These are phyloP conservation scores for Apiotrichum domesticum DNA, from an alignment of 1,284 basidiomycete genomes.

Conservation along the genomic window DNA sequence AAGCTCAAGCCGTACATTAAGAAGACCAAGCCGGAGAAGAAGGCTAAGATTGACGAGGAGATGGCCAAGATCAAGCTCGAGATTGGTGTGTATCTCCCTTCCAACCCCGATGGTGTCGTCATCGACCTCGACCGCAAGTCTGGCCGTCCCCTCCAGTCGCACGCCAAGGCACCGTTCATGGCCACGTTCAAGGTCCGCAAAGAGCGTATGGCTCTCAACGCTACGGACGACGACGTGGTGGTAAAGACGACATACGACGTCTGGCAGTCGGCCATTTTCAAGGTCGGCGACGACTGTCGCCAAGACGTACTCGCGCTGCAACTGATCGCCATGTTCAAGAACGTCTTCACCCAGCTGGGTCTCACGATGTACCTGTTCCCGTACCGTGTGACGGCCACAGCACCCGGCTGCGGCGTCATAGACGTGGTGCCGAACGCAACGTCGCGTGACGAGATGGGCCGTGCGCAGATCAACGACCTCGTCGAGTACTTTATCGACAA, in stretches of 20 bases:
- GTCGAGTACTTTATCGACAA: slow-evolving; percentile 91
- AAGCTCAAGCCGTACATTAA: slow-evolving; percentile 97
- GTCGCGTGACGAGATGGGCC: slow-evolving; percentile 98
- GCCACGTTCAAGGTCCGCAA: slow-evolving; percentile 98
- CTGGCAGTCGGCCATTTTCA: slow-evolving; percentile 99
- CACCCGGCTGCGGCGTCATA: slow-evolving; percentile 94
- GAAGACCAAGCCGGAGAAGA: slow-evolving; percentile 93
- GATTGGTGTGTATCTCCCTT: slow-evolving; percentile 91
- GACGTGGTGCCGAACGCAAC: slow-evolving; percentile 98
- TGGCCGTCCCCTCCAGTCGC: slow-evolving; percentile 90
- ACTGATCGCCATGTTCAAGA: slow-evolving; percentile 99
- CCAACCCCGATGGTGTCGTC: slow-evolving; percentile 93
- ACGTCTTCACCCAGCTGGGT: slow-evolving; percentile 82
- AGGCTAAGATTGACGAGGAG: slow-evolving; percentile 96
- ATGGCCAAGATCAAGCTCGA: slow-evolving; percentile 95
- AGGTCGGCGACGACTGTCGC: slow-evolving; percentile 98
- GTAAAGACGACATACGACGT: slow-evolving; percentile 68
- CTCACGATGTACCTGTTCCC: slow-evolving; percentile 90
- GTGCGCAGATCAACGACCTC: slow-evolving; percentile 95
- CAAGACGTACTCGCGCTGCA: slow-evolving; percentile 96
- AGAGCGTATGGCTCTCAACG: slow-evolving; percentile 56
- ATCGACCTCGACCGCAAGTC: slow-evolving; percentile 96
- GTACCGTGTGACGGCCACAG: slow-evolving; percentile 95
- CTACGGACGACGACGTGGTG: slow-evolving; percentile 24
- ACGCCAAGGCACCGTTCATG: slow-evolving; percentile 99